Conservation (phyloP, 202 grass and related monocot genomes). For the Panicum hallii region DNA sequence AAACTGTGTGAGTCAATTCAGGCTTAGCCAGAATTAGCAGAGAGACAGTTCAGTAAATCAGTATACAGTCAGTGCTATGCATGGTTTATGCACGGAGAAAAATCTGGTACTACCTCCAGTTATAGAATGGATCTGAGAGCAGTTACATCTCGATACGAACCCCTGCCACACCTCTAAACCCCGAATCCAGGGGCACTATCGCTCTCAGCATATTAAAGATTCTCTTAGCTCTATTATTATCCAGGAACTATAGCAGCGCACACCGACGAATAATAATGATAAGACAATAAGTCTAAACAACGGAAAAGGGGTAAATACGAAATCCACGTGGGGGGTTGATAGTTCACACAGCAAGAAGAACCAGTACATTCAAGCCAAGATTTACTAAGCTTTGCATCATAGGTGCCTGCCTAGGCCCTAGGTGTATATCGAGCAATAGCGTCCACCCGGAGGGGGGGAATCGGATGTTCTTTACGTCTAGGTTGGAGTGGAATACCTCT, state of each 20-base stretch:
- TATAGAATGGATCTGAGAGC: not conserved
- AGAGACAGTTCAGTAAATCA: not conserved
- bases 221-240: not conserved
- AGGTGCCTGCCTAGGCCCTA: not conserved
- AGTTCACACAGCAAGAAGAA: too few species aligned
- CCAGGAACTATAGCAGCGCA: not conserved
- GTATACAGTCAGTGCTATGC: not conserved
- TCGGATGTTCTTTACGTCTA: not conserved
- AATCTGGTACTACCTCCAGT: not conserved
- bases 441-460: too few species aligned
- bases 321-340: too few species aligned
- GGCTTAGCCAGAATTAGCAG: not conserved
- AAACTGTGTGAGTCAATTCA: not conserved
- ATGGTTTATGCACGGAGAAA: not conserved
- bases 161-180: not conserved
- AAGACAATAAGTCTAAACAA: not conserved
- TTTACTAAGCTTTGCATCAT: too few species aligned
- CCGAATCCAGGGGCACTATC: not conserved
- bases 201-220: not conserved
- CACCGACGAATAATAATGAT: too few species aligned
- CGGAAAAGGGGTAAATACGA: not conserved
- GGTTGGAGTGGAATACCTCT: slow-evolving; percentile 35
- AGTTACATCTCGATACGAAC: too few species aligned
- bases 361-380: too few species aligned
- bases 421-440: not conserved